Conservation (phyloP, 1,139 yeast species). For the Suhomyces ambrosiae region DNA sequence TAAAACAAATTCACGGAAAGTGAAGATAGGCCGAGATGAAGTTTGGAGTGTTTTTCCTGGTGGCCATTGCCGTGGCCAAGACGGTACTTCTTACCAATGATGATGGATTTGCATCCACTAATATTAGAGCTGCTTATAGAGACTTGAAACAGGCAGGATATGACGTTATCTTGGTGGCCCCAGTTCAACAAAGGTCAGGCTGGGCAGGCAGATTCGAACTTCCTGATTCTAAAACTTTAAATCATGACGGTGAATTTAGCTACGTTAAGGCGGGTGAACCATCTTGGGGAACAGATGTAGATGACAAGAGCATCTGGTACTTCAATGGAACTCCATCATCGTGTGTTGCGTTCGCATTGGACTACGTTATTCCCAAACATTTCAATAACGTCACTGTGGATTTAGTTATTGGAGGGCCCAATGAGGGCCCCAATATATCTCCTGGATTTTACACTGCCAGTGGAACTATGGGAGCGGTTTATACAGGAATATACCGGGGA, state of each 20-base stretch:
- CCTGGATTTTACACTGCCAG: slow-evolving; percentile 40
- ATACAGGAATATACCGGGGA: slow-evolving; percentile 45
- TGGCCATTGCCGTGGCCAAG: slow-evolving; percentile 16
- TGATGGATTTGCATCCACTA: slow-evolving; percentile 36
- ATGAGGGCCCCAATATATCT: slow-evolving; percentile 47
- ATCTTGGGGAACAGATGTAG: slow-evolving; percentile 45
- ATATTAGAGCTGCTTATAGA: slow-evolving; percentile 35
- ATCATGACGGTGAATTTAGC: slow-evolving; percentile 38
- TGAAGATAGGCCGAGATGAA: no score
- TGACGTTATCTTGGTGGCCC: slow-evolving; percentile 36
- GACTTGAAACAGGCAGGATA: slow-evolving; percentile 31
- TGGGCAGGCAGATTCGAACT: slow-evolving; percentile 33
- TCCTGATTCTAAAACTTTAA: slow-evolving; percentile 23
- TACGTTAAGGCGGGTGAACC: slow-evolving; percentile 43
- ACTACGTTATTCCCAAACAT: slow-evolving; percentile 38
- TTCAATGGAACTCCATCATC: slow-evolving; percentile 50
- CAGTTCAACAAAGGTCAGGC: slow-evolving; percentile 35
- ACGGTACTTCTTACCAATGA: slow-evolving; percentile 37
- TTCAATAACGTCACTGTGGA: slow-evolving; percentile 38
- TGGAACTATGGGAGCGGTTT: slow-evolving; percentile 50
- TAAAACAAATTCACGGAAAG: no score
- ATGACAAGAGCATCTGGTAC: slow-evolving; percentile 47
- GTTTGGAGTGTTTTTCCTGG: slow-evolving; percentile 6
- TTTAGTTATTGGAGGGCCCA: slow-evolving; percentile 48
- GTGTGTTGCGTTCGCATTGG: slow-evolving; percentile 44